Base-by-base conservation (phyloP, 257 asterid species). In the Capsicum baccatum region DNA sequence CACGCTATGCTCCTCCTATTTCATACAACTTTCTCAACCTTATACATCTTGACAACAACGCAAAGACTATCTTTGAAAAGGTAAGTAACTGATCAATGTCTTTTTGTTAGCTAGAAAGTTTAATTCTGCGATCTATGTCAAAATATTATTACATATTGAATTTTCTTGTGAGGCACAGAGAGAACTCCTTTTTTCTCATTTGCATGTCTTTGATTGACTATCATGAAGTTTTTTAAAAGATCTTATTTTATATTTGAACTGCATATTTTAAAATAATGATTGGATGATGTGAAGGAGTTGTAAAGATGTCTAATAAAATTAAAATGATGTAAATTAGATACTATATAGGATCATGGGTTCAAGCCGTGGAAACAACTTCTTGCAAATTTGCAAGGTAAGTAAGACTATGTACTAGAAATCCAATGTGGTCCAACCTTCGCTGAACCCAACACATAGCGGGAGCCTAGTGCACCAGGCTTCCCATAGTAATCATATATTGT, bases 1-100 rank as follows among this genome's bases (percentile, higher is more conserved):
- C 98, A 7, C 95, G 97, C 33, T 94, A 94, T 84, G 98, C 97
- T 83, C 92, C 97, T 59, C 98, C 95, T 12, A 91, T 94, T 81
- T 92, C 97, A 67, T 94, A 94, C 90, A 94, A 94, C 86, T 94
- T 94, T 89, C 98, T 94, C 87, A 92, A 92, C 92, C 95, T 94
- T 86, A 91, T 94, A 78, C 89, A 86, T 76, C 92, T 94, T 62
- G 86, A 89, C 63, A 88, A 89, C 26, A 87, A 78, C 8, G 88
- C 87, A 79, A 92, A 92, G 88, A 92, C 98, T 33, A 83, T 92
- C 68, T 94, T 92, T 84, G 98, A 94, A 88, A 86, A 91, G 95
- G 98, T 89, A 83, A 64, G 54, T 59, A 50, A 26, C 21, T 52
- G 81, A 76, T 52, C 47, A 26, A 26, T 52, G 81, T 52, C 60